A percentile compares a stretch with the other conserved stretches of the same genome.
These are phyloP conservation scores for Apodospora peruviana DNA, from an alignment of 495 filamentous ascomycete species.

Conservation along the genomic window DNA sequence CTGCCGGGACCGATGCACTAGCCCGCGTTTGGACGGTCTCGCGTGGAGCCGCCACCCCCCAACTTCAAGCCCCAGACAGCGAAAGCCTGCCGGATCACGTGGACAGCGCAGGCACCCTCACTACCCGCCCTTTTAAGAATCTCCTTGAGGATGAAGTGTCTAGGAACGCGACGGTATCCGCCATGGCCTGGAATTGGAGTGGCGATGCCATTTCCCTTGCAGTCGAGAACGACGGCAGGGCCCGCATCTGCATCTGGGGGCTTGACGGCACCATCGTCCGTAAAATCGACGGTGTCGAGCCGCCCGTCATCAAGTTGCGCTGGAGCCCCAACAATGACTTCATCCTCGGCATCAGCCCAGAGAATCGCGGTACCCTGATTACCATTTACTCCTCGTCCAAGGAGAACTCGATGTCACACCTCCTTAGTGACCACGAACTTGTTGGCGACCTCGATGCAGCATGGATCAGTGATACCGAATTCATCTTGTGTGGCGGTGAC, in stretches of 20 bases:
- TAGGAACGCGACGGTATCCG: slow-evolving; percentile 45
- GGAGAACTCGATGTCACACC: slow-evolving; percentile 33
- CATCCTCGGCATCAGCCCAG: slow-evolving; percentile 52
- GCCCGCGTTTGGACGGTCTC: slow-evolving; percentile 74
- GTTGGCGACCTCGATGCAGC: slow-evolving; percentile 48
- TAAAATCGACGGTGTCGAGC: slow-evolving; percentile 39
- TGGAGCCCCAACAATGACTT: slow-evolving; percentile 54
- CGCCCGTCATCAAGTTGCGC: slow-evolving; percentile 52
- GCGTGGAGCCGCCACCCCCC: slow-evolving; percentile 43
- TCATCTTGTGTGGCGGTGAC: slow-evolving; percentile 55
- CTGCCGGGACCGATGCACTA: slow-evolving; percentile 69
- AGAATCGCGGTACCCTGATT: slow-evolving; percentile 40
- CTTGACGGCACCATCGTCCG: slow-evolving; percentile 48
- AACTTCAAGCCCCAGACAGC: slow-evolving; percentile 9
- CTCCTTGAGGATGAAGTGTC: slow-evolving; percentile 42
- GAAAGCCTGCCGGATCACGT: slow-evolving; percentile 38
- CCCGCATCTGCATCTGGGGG: slow-evolving; percentile 64
- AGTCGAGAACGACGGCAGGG: slow-evolving; percentile 55
- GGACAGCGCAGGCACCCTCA: slow-evolving; percentile 18
- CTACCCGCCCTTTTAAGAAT: slow-evolving; percentile 28
- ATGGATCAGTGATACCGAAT: slow-evolving; percentile 54
- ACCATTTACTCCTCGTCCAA: slow-evolving; percentile 44
- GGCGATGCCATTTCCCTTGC: slow-evolving; percentile 66
- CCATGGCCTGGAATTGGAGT: slow-evolving; percentile 66
- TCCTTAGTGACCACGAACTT: slow-evolving; percentile 40